Evolutionary conservation across 2,329 filamentous ascomycete species (phyloP).

Genomic region (Arthrinium phaeospermum): DNA sequence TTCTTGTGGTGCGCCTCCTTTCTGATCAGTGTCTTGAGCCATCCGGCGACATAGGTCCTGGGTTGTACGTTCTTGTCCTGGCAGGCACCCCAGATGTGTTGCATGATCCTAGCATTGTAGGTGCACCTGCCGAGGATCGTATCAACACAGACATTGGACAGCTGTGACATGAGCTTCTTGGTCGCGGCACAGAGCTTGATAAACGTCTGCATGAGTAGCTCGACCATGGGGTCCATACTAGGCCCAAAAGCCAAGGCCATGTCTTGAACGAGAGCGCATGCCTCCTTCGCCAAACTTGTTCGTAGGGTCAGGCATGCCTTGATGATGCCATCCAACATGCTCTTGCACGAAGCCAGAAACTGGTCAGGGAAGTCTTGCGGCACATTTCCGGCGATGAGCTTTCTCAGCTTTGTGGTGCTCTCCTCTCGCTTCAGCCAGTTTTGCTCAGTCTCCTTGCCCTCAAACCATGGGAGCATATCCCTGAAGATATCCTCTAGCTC

Average conservation of each 20-base stretch:
- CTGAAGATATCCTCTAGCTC: slow-evolving; percentile 89
- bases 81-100: slow-evolving; percentile 81
- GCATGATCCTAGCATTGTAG: slow-evolving; percentile 80
- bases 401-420: slow-evolving; percentile 75
- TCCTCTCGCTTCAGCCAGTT: slow-evolving; percentile 92
- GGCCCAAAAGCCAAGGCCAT: slow-evolving; percentile 77
- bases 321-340: slow-evolving; percentile 83
- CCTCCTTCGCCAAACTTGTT: slow-evolving; percentile 89
- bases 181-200: slow-evolving; percentile 89
- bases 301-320: slow-evolving; percentile 83
- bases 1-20: slow-evolving; percentile 80
- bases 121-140: slow-evolving; percentile 79
- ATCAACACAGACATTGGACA: slow-evolving; percentile 82
- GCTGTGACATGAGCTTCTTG: slow-evolving; percentile 90
- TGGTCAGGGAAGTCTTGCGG: slow-evolving; percentile 74
- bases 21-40: slow-evolving; percentile 82
- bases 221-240: slow-evolving; percentile 84
- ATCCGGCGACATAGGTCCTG: slow-evolving; percentile 77
- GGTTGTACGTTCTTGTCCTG: slow-evolving; percentile 95
- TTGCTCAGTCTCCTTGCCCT: slow-evolving; percentile 86
- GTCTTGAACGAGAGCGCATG: slow-evolving; percentile 84
- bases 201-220: slow-evolving; percentile 85
- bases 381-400: slow-evolving; percentile 83
- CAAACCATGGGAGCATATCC: slow-evolving; percentile 81
- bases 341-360: slow-evolving; percentile 74